Conservation (phyloP, 164 flowering plant species). For the Chimonanthus praecox region DNA sequence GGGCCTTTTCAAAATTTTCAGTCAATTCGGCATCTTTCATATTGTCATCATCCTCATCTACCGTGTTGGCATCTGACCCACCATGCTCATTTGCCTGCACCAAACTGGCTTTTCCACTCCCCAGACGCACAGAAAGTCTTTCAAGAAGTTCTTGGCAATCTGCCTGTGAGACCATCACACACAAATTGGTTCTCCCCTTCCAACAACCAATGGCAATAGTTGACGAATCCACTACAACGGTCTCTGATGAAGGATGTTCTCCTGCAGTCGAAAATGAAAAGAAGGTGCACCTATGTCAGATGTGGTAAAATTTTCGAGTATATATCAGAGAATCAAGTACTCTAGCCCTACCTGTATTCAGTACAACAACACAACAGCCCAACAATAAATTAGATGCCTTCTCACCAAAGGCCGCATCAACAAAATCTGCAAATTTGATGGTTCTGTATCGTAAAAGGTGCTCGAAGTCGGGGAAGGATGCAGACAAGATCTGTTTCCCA, state of each 20-base stretch:
- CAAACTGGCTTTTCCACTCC: slow-evolving; percentile 11
- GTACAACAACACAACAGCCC: slow-evolving; percentile 78
- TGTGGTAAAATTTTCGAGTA: background rate
- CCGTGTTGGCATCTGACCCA: background rate
- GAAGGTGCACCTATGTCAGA: background rate
- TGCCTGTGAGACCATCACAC: slow-evolving; percentile 70
- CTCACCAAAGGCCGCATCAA: slow-evolving; percentile 59
- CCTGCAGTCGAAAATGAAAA: slow-evolving; percentile 27
- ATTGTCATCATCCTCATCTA: background rate
- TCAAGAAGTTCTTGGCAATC: slow-evolving; percentile 84
- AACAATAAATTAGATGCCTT: slow-evolving; percentile 53
- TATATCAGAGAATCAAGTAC: background rate
- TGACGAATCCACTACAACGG: slow-evolving; percentile 36
- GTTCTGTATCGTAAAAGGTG: slow-evolving; percentile 76
- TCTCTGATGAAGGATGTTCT: slow-evolving; percentile 18
- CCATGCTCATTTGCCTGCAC: slow-evolving; percentile 12
- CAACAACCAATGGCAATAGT: slow-evolving; percentile 93
- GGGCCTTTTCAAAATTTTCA: slow-evolving; percentile 1
- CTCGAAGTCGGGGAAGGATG: slow-evolving; percentile 64
- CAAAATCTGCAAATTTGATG: slow-evolving; percentile 76
- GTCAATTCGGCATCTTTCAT: background rate
- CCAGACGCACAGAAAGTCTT: slow-evolving; percentile 45
- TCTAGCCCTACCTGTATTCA: slow-evolving; percentile 46
- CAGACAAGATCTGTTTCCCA: slow-evolving; percentile 66
- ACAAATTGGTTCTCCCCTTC: slow-evolving; percentile 71